Base-by-base conservation (phyloP, 2,329 filamentous ascomycete species). In the Calonectria naviculata region DNA sequence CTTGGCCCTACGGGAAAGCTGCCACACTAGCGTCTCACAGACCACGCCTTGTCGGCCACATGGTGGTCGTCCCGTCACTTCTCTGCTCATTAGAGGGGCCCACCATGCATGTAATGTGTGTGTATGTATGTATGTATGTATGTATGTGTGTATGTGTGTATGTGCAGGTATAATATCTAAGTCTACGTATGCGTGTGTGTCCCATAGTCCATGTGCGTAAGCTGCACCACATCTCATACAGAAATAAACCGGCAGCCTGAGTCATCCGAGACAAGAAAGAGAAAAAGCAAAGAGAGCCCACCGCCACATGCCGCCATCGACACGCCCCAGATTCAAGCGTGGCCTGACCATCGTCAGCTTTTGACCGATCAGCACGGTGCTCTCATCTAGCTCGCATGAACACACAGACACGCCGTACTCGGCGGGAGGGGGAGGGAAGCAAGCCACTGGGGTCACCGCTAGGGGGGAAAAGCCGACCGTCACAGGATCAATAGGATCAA, bases 361-460 rank as follows among this genome's bases (percentile, higher is more conserved):
- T 38, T 26, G 29, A 26, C 52, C 31, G 31, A 69, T 69, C 67
- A 60, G 61, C 67, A 69, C 67, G 49, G 49, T 44, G 47, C 49
- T 29, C 44, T 13, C 31, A 28, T 24, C 42, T 56, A 60, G 44
- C 46, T 68, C 54, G 58, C 66, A 68, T 68, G 36, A 44, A 54
- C 62, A 66, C 62, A 46, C 61, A 65, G 62, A 65, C 67, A 28
- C 41, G 24, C 34, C 63, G 36, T 56, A 31, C 47, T 34, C 28
- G n/a, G 28, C 8, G 26, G 46, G 46, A 26, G 6, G 44, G n/a
- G 47, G 19, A 15, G 19, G 28, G 34, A 17, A 63, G 19, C 26
- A 52, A 61, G 65, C 65, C 56, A 44, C 65, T 24, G 52, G 52
- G n/a, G 31, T 56, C 52, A 56, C 41, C 54, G 21, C 36, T 44